These are phyloP conservation scores for Paecilomyces sp. DNA, from an alignment of 2,329 filamentous ascomycete genomes.

Conservation along the genomic window DNA sequence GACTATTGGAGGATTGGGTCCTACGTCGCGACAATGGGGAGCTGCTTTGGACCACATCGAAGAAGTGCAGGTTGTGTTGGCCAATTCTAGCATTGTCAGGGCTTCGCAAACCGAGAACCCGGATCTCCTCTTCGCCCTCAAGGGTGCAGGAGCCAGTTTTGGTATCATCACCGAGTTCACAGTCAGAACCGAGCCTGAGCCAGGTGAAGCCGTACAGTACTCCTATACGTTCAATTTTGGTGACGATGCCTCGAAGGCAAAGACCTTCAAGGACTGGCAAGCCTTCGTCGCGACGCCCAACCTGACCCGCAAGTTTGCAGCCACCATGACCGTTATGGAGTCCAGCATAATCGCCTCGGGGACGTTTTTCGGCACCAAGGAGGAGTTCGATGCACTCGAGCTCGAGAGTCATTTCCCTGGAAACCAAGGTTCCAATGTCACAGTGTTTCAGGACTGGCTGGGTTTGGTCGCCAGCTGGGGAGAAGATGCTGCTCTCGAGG, in stretches of 20 bases:
- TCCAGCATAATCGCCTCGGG: constrained; percentile 51
- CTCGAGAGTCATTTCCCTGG: constrained; percentile 18
- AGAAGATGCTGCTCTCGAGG: constrained; percentile 16
- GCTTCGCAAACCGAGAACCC: constrained; percentile 20
- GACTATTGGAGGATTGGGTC: constrained; percentile 32
- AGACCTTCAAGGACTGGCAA: constrained; percentile 53
- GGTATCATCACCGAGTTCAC: constrained; percentile 33
- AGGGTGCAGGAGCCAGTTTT: constrained; percentile 30
- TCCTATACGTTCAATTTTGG: constrained; percentile 49
- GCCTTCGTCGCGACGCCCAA: constrained; percentile 46
- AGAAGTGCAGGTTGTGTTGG: constrained; percentile 43
- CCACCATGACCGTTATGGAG: constrained; percentile 49
- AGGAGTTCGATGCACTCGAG: constrained; percentile 44
- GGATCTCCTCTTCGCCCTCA: constrained; percentile 29
- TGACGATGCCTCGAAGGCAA: constrained; percentile 41
- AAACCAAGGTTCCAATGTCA: constrained; percentile 11
- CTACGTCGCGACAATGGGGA: constrained; percentile 44
- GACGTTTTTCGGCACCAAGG: constrained; percentile 54
- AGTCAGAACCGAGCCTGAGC: constrained; percentile 29
- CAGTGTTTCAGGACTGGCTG: constrained; percentile 21
- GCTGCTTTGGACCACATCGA: constrained; percentile 45
- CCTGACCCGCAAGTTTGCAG: constrained; percentile 53
- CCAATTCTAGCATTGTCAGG: constrained; percentile 27
- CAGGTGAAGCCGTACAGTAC: constrained; percentile 49
- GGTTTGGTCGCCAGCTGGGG: constrained; percentile 18